These are phyloP conservation scores for Aspergillus sparsus DNA, from an alignment of 495 filamentous ascomycete genomes.

Conservation along the genomic window DNA sequence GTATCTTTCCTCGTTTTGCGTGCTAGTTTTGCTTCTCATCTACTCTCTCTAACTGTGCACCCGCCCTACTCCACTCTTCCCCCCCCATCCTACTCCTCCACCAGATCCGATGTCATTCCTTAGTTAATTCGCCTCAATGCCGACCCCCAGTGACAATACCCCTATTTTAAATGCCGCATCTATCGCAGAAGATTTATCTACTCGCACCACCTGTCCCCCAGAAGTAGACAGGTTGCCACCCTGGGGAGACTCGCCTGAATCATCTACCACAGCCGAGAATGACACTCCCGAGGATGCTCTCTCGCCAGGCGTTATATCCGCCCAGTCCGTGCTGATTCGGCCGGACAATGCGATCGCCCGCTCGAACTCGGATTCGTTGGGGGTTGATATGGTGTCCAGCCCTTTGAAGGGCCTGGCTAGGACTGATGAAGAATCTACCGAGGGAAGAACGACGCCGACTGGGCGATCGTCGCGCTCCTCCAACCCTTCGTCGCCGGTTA, in stretches of 20 bases:
- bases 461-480: slow-evolving; percentile 33
- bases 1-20: slow-evolving; percentile 11
- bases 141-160: slow-evolving; percentile 57
- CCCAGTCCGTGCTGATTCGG: slow-evolving; percentile 35
- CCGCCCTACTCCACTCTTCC: slow-evolving; percentile 11
- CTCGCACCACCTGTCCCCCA: slow-evolving; percentile 59
- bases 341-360: slow-evolving; percentile 37
- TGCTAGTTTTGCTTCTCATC: slow-evolving; percentile 16
- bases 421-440: slow-evolving; percentile 40
- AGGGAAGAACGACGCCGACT: slow-evolving; percentile 38
- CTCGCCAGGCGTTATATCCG: slow-evolving; percentile 30
- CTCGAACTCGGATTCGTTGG: slow-evolving; percentile 33
- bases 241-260: slow-evolving; percentile 43
- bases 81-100: slow-evolving; percentile 16
- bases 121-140: slow-evolving; percentile 54
- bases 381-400: slow-evolving; percentile 27
- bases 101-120: slow-evolving; percentile 45
- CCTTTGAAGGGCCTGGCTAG: slow-evolving; percentile 30
- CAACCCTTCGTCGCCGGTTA: slow-evolving; percentile 32
- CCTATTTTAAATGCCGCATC: slow-evolving; percentile 43
- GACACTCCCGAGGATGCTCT: slow-evolving; percentile 34
- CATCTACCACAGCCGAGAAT: slow-evolving; percentile 23
- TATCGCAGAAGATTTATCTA: slow-evolving; percentile 50
- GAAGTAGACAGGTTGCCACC: slow-evolving; percentile 48
- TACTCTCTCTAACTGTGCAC: slow-evolving; percentile 16